phyloP scores from a whole-genome alignment of 225 moss, liverwort and hornwort genomes.

The Lunularia cruciata region DNA sequence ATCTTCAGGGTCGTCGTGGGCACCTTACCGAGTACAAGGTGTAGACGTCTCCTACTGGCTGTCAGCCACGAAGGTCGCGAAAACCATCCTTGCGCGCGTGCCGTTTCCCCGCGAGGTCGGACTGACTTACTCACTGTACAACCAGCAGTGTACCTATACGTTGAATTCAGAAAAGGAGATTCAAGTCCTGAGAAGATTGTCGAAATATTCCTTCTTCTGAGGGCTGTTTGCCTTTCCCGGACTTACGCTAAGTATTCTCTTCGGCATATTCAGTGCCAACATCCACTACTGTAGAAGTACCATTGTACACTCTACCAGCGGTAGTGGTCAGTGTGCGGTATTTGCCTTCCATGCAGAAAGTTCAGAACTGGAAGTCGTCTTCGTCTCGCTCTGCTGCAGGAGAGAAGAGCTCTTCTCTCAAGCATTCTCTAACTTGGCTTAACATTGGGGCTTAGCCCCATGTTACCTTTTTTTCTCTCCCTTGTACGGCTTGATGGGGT shows the following conservation, averaged over 20 bases:
- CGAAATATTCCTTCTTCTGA: neutral
- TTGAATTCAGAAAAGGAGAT: neutral
- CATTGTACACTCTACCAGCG: neutral
- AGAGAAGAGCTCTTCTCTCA: neutral
- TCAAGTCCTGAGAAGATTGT: slow-evolving; percentile 6
- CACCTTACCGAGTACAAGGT: too few relatives aligned
- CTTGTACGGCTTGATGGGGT: too few relatives aligned
- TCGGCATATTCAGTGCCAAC: neutral
- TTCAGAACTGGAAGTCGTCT: neutral
- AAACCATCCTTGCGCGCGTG: too few relatives aligned
- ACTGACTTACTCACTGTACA: too few relatives aligned
- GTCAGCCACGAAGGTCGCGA: too few relatives aligned
- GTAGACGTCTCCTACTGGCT: too few relatives aligned
- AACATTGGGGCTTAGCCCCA: too few relatives aligned
- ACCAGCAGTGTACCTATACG: too few relatives aligned
- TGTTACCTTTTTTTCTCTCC: neutral
- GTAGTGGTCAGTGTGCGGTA: neutral
- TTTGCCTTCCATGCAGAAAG: neutral
- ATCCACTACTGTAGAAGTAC: neutral
- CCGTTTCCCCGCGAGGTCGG: too few relatives aligned
- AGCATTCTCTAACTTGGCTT: too few relatives aligned
- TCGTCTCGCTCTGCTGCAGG: neutral
- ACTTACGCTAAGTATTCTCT: neutral
- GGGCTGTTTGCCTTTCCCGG: neutral
- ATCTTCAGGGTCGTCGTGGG: too few relatives aligned